phyloP scores from a whole-genome alignment of 768 basidiomycete species.

The Epithele typhae region DNA sequence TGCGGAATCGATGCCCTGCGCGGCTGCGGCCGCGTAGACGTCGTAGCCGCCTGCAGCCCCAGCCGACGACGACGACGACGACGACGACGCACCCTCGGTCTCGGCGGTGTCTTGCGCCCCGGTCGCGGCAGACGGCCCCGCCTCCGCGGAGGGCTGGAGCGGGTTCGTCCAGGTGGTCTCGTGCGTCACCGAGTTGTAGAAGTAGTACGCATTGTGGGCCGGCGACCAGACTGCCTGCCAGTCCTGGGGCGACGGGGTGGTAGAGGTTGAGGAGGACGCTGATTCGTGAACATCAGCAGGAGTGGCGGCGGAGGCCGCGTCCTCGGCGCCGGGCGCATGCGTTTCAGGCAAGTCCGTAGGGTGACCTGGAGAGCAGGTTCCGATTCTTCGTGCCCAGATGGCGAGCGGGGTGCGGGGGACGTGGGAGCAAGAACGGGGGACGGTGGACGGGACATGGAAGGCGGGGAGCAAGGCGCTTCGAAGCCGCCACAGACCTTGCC shows the following conservation, averaged over 20 bases:
- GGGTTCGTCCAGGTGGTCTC: conserved; percentile 88
- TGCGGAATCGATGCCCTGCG: conserved; percentile 80
- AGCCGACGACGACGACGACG: conserved; percentile 24
- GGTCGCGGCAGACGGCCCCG: conserved; percentile 26
- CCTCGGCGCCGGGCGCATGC: too few species aligned
- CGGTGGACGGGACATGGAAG: too few species aligned
- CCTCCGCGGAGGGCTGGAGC: conserved; percentile 40
- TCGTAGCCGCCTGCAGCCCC: too few species aligned
- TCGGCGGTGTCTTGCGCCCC: conserved; percentile 11
- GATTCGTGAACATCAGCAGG: too few species aligned
- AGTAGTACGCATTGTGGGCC: conserved; percentile 79
- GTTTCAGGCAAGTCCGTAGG: too few species aligned
- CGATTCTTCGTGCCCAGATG: too few species aligned
- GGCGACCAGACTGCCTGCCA: conserved; percentile 86
- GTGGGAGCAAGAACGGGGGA: too few species aligned
- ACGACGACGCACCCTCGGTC: conserved; percentile 3
- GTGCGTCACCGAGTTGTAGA: conserved; percentile 69
- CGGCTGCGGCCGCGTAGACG: conserved; percentile 65
- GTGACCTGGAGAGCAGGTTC: too few species aligned
- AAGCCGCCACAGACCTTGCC: too few species aligned
- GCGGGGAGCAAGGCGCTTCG: too few species aligned
- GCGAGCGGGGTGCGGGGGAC: too few species aligned
- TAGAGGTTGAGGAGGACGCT: conserved; percentile 4
- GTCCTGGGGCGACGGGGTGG: conserved; percentile 17
- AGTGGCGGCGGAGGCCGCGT: conserved; percentile 2